Conservation (phyloP, 768 basidiomycete species). For the Agaricus sinodeliciosus region DNA sequence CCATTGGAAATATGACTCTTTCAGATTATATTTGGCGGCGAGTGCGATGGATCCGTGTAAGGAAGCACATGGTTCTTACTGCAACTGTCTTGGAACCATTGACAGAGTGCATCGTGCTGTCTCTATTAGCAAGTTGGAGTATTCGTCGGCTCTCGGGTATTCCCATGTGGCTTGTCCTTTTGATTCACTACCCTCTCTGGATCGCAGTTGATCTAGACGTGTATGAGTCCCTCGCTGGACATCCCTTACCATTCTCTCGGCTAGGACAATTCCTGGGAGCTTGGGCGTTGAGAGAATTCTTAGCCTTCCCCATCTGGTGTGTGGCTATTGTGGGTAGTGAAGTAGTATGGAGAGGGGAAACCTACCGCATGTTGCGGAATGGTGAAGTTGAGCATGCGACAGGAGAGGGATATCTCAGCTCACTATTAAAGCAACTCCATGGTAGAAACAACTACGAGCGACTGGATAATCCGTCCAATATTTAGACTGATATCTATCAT, state of each 20-base stretch:
- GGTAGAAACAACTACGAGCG: constrained; percentile 27
- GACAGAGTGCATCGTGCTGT: constrained; percentile 78
- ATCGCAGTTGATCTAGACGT: constrained; percentile 78
- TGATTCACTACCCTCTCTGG: constrained; percentile 64
- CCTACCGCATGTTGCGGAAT: constrained; percentile 66
- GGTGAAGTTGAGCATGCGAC: constrained; percentile 53
- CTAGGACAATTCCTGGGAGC: constrained; percentile 61
- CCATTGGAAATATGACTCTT: constrained; percentile 83
- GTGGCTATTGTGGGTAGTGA: constrained; percentile 76
- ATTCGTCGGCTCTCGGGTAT: constrained; percentile 42
- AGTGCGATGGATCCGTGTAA: constrained; percentile 93
- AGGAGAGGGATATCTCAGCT: constrained; percentile 12
- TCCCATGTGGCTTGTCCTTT: constrained; percentile 47
- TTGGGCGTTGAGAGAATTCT: constrained; percentile 73
- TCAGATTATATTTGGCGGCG: constrained; percentile 83
- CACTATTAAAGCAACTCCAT: constrained; percentile 21
- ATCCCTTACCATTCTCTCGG: constrained; percentile 43
- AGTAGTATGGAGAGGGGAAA: constrained; percentile 83
- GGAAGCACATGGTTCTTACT: constrained; percentile 85
- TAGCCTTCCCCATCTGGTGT: constrained; percentile 86
- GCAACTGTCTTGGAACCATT: constrained; percentile 91
- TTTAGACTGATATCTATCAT: constrained; percentile 8
- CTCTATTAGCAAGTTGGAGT: constrained; percentile 55
- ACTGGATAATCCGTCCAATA: constrained; percentile 14
- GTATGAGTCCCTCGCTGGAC: constrained; percentile 66